Conservation (phyloP, 257 asterid genomes). For the Lantana camara region DNA sequence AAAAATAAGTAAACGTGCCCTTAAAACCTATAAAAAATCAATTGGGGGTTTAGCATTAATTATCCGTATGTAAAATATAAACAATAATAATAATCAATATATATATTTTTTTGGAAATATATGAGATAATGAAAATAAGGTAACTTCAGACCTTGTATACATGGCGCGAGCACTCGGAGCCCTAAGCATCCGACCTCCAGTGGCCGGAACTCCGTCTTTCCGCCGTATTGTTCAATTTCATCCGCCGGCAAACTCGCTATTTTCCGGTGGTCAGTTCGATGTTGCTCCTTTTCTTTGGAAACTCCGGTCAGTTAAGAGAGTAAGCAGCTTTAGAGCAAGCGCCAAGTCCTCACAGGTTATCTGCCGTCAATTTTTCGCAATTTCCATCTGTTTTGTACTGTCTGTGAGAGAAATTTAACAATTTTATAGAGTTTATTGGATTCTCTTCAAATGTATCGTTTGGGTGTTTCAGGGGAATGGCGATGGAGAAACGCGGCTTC, state of each 20-base stretch:
- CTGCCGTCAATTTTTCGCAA: too few relatives aligned
- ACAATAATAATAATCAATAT: too few relatives aligned
- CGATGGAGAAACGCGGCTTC: constrained; percentile 37
- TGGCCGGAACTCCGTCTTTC: constrained; percentile 28
- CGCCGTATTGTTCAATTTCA: constrained; percentile 21
- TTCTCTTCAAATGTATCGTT: constrained; percentile 1
- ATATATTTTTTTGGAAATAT: too few relatives aligned
- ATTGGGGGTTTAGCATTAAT: too few relatives aligned
- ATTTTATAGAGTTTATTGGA: not conserved
- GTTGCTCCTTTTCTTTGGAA: constrained; percentile 23
- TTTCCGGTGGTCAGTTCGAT: constrained; percentile 16
- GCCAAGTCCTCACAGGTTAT: constrained; percentile 48
- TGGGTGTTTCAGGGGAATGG: constrained; percentile 55
- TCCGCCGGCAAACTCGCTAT: constrained; percentile 11
- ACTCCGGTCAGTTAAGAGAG: constrained; percentile 38
- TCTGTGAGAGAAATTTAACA: not conserved
- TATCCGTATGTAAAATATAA: too few relatives aligned
- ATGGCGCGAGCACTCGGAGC: constrained; percentile 60
- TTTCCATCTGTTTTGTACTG: not conserved
- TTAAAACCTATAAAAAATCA: too few relatives aligned
- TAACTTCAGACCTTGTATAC: too few relatives aligned
- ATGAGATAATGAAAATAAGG: too few relatives aligned
- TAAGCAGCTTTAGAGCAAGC: constrained; percentile 45
- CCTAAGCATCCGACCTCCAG: constrained; percentile 34
- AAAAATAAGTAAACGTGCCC: too few relatives aligned